Percentiles rank a stretch among this genome's conserved stretches.
Conservation (phyloP, 768 basidiomycete species). For the Atractiella rhizophila region DNA sequence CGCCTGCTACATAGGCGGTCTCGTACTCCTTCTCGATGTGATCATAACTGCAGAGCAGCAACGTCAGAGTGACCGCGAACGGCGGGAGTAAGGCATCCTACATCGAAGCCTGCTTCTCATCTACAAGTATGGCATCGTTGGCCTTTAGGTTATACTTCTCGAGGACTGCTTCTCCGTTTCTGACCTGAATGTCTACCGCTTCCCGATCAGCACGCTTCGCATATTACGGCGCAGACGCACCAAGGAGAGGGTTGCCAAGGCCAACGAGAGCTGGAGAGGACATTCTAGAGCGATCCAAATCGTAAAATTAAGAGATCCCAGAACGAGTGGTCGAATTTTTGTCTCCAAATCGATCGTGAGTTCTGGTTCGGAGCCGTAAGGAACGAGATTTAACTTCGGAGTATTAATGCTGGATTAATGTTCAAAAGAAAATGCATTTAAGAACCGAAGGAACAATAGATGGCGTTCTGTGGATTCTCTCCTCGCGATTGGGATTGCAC, state of each 20-base stretch:
- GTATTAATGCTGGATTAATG: too few species aligned
- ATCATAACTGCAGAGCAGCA: constrained; percentile 50
- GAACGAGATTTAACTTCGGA: too few species aligned
- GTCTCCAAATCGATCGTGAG: too few species aligned
- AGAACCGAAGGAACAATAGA: too few species aligned
- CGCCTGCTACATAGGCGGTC: constrained; percentile 81
- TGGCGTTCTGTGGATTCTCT: too few species aligned
- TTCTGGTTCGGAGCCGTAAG: too few species aligned
- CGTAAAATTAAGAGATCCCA: too few species aligned
- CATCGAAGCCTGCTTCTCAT: constrained; percentile 68
- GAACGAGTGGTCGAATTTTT: too few species aligned
- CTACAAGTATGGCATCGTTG: constrained; percentile 88
- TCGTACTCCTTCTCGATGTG: constrained; percentile 51
- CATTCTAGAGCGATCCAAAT: constrained; percentile 6
- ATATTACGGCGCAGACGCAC: constrained; percentile 2
- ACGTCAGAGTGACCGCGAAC: background rate
- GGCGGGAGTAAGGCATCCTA: constrained; percentile 23
- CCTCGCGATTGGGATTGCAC: too few species aligned
- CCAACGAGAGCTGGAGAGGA: constrained; percentile 45
- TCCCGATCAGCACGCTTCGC: background rate
- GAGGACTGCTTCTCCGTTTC: constrained; percentile 53
- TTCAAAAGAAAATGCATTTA: too few species aligned
- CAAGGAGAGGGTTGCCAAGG: constrained; percentile 78
- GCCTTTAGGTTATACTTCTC: constrained; percentile 72
- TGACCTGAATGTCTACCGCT: constrained; percentile 78